phyloP scores from a whole-genome alignment of 2,329 filamentous ascomycete species.

The Periconia sp. region DNA sequence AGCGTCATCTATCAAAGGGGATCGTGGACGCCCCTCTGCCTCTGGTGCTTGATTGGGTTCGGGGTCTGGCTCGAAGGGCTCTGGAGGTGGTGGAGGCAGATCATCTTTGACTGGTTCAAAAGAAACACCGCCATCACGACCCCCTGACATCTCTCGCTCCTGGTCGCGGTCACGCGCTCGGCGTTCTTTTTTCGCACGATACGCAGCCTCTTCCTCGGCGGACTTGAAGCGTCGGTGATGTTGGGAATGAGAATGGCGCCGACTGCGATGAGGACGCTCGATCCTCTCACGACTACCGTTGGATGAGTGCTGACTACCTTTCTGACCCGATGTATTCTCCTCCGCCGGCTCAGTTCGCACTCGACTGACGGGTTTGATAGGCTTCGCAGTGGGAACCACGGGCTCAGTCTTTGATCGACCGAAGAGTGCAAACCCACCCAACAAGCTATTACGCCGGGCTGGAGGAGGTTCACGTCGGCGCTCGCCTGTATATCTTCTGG shows the following conservation, averaged over 20 bases:
- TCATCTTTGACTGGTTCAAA: constrained; percentile 22
- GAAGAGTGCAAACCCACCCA: constrained; percentile 37
- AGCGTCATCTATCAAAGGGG: constrained; percentile 31
- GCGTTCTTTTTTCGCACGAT: constrained; percentile 38
- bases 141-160: constrained; percentile 36
- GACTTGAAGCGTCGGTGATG: constrained; percentile 33
- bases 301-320: constrained; percentile 39
- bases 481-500: constrained; percentile 32
- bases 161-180: constrained; percentile 21
- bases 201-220: constrained; percentile 40
- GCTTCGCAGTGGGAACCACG: constrained; percentile 25
- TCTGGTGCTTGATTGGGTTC: constrained; percentile 15
- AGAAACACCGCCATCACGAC: constrained; percentile 30
- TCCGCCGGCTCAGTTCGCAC: constrained; percentile 33
- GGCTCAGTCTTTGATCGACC: constrained; percentile 40
- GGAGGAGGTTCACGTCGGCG: constrained; percentile 28
- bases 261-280: constrained; percentile 38
- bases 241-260: constrained; percentile 32
- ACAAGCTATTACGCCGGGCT: constrained; percentile 31
- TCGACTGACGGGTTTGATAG: constrained; percentile 28
- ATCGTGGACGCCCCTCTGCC: constrained; percentile 12
- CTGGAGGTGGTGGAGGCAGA: constrained; percentile 21
- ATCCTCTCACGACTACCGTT: constrained; percentile 37
- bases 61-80: constrained; percentile 25
- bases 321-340: constrained; percentile 28